These are phyloP conservation scores for Dictyostelium capitatum DNA, from an alignment of 78 protist species.

Conservation along the genomic window DNA sequence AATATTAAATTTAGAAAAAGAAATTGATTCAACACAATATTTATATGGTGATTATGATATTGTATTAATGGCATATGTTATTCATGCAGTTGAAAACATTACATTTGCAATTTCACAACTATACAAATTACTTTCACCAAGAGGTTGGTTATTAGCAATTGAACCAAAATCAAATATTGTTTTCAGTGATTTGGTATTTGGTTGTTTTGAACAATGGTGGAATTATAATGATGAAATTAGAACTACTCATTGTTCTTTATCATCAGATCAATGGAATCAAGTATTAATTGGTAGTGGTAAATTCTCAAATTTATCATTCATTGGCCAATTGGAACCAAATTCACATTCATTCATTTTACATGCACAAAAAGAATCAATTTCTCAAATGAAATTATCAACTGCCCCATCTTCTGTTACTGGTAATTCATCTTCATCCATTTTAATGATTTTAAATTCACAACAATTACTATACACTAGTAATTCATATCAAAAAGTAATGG, in stretches of 20 bases:
- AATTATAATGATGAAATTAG: constrained; percentile 7
- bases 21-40: neutral
- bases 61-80: constrained; percentile 52
- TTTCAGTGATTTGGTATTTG: constrained; percentile 53
- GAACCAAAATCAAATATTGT: constrained; percentile 8
- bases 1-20: constrained; percentile 24
- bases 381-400: neutral
- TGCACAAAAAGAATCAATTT: constrained; percentile 21
- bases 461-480: neutral
- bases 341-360: constrained; percentile 47
- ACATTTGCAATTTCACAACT: neutral
- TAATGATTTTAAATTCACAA: neutral
- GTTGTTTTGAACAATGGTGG: constrained; percentile 78
- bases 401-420: neutral
- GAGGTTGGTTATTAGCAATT: constrained; percentile 42
- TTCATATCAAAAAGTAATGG: neutral
- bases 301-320: neutral
- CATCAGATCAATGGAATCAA: constrained; percentile 15
- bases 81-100: constrained; percentile 38
- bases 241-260: constrained; percentile 23
- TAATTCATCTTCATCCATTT: neutral
- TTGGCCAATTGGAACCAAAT: neutral
- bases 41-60: constrained; percentile 30
- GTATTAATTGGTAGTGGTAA: neutral
- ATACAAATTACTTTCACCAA: constrained; percentile 18